phyloP scores from a whole-genome alignment of 495 filamentous ascomycete genomes.

The Symbiotaphrina buchneri region DNA sequence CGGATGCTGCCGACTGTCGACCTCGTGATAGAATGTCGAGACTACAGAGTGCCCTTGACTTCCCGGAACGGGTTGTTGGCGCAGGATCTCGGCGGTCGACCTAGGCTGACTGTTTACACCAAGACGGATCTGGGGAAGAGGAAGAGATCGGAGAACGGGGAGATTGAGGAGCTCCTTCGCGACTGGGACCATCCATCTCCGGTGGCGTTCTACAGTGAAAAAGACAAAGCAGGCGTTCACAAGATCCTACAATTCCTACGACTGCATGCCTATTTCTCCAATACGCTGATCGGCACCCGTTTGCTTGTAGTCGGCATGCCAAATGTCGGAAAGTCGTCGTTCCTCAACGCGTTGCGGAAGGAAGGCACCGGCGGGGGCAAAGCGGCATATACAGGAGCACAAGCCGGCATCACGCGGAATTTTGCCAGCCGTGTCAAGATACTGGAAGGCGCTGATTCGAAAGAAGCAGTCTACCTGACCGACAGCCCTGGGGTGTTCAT shows the following conservation, averaged over 20 bases:
- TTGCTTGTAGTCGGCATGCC: conserved; percentile 91
- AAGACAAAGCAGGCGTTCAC: conserved; percentile 22
- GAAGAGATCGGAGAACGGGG: conserved; percentile 8
- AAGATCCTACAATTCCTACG: conserved; percentile 33
- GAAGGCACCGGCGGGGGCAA: conserved; percentile 48
- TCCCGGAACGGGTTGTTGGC: conserved; percentile 88
- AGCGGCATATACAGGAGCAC: conserved; percentile 58
- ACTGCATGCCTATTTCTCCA: conserved; percentile 16
- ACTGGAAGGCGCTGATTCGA: conserved; percentile 16
- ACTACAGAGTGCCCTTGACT: conserved; percentile 73
- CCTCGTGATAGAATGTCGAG: conserved; percentile 84
- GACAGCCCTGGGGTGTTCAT: conserved; percentile 80
- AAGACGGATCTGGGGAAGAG: conserved; percentile 53
- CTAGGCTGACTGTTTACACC: conserved; percentile 75
- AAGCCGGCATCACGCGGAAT: conserved; percentile 80
- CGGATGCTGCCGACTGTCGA: conserved; percentile 58
- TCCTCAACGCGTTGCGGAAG: conserved; percentile 67
- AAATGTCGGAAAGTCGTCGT: conserved; percentile 79
- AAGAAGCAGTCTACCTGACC: conserved; percentile 37
- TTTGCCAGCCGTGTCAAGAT: conserved; percentile 70
- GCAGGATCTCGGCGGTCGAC: conserved; percentile 37
- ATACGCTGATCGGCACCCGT: conserved; percentile 45
- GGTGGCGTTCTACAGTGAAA: conserved; percentile 41
- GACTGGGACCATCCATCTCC: conserved; percentile 30
- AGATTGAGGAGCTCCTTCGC: conserved; percentile 26